phyloP scores from a whole-genome alignment of 2,329 filamentous ascomycete species.

The Aspergillus viridinutans region DNA sequence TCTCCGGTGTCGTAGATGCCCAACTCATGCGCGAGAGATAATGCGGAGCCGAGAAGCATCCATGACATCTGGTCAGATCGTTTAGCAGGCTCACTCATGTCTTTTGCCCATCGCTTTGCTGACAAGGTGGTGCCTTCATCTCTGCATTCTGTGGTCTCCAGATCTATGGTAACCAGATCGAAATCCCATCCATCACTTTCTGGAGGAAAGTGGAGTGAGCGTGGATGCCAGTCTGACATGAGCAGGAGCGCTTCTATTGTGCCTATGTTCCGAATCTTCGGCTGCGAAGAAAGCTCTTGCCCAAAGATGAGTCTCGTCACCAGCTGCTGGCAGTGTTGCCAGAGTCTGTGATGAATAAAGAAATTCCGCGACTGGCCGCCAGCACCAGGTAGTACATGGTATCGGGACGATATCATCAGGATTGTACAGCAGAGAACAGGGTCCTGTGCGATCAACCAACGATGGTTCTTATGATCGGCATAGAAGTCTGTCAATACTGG shows the following conservation, averaged over 20 bases:
- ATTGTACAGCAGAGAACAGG: slow-evolving; percentile 53
- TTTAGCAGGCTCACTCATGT: slow-evolving; percentile 52
- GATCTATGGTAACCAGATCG: slow-evolving; percentile 45
- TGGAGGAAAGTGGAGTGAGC: slow-evolving; percentile 50
- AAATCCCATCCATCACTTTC: slow-evolving; percentile 53
- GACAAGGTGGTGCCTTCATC: slow-evolving; percentile 24
- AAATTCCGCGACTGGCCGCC: slow-evolving; percentile 48
- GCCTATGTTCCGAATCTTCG: slow-evolving; percentile 47
- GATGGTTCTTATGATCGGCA: slow-evolving; percentile 47
- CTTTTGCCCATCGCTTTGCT: slow-evolving; percentile 47
- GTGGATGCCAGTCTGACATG: slow-evolving; percentile 52
- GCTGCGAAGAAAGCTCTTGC: slow-evolving; percentile 50
- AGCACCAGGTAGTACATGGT: slow-evolving; percentile 42
- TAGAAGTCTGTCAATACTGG: slow-evolving; percentile 51
- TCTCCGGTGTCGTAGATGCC: slow-evolving; percentile 47
- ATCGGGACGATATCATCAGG: slow-evolving; percentile 53
- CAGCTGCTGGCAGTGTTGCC: slow-evolving; percentile 53
- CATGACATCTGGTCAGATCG: slow-evolving; percentile 57
- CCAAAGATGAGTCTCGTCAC: slow-evolving; percentile 52
- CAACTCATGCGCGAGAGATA: slow-evolving; percentile 51
- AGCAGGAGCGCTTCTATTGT: slow-evolving; percentile 51
- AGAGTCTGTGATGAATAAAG: slow-evolving; percentile 52
- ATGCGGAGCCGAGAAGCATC: slow-evolving; percentile 54
- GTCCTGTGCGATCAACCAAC: slow-evolving; percentile 47
- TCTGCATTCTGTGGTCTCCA: slow-evolving; percentile 26